A percentile compares a stretch with the other conserved stretches of the same genome.
Conservation (phyloP, 352 stramenopile genomes). For the Pythium rhizo-oryzae region DNA sequence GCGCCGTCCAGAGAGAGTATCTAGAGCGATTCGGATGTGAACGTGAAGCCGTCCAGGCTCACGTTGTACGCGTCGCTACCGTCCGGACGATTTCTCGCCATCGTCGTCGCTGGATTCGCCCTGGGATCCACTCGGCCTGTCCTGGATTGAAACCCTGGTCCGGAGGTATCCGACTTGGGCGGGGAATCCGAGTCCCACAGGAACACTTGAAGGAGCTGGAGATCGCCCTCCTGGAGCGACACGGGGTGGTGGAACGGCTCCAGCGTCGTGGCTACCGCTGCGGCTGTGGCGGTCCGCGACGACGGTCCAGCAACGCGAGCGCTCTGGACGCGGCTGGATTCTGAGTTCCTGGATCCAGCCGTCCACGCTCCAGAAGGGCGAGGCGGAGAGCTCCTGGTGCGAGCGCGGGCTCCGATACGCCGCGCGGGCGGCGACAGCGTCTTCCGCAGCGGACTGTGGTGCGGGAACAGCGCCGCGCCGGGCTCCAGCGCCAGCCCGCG, state of each 20-base stretch:
- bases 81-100: neutral
- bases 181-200: slow-evolving; percentile 18
- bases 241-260: slow-evolving; percentile 30
- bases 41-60: slow-evolving; percentile 28
- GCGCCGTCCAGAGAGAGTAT: too few species aligned
- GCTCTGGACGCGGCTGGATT: neutral
- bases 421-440: slow-evolving; percentile 1
- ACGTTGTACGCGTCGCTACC: slow-evolving; percentile 18
- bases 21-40: slow-evolving; percentile 25
- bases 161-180: slow-evolving; percentile 5
- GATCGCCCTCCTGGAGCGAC: slow-evolving; percentile 24
- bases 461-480: slow-evolving; percentile 2
- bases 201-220: slow-evolving; percentile 27
- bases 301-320: too few species aligned
- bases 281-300: neutral
- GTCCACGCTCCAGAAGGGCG: slow-evolving; percentile 11
- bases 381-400: slow-evolving; percentile 19
- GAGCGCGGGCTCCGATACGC: neutral
- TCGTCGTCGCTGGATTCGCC: neutral
- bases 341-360: neutral
- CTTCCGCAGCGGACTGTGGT: slow-evolving; percentile 3
- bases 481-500: slow-evolving; percentile 11
- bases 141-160: neutral
- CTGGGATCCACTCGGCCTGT: neutral
- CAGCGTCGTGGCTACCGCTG: neutral